A percentile compares a stretch with the other conserved stretches of the same genome.
phyloP scores from a whole-genome alignment of 176 grass and related monocot genomes.

The Zea luxurians region DNA sequence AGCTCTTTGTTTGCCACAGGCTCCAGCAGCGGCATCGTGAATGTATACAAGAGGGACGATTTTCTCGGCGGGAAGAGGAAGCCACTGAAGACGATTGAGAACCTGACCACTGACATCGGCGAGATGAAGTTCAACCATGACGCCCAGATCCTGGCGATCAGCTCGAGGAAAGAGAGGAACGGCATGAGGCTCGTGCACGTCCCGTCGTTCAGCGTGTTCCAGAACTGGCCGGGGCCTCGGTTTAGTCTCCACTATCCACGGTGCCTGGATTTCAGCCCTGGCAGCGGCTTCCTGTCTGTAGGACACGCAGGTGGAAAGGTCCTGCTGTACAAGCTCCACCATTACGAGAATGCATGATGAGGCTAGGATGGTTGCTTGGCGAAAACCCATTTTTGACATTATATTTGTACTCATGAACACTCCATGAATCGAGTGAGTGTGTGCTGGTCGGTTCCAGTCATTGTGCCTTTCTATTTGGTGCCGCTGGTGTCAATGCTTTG shows the following conservation, averaged over 20 bases:
- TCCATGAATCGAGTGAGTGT: no score
- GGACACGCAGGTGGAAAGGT: slow-evolving; percentile 70
- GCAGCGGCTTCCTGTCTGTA: slow-evolving; percentile 68
- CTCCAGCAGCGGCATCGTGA: slow-evolving; percentile 72
- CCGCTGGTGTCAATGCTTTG: no score
- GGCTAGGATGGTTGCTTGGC: neutral
- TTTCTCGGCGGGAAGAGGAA: slow-evolving; percentile 73
- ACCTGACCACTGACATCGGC: slow-evolving; percentile 59
- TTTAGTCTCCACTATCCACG: slow-evolving; percentile 53
- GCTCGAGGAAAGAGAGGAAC: slow-evolving; percentile 64
- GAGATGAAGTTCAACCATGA: slow-evolving; percentile 77
- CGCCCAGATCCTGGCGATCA: slow-evolving; percentile 68
- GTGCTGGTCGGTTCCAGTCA: no score
- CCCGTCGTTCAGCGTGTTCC: slow-evolving; percentile 68
- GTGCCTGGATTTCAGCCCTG: slow-evolving; percentile 79
- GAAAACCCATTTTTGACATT: no score
- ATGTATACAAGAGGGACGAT: slow-evolving; percentile 69
- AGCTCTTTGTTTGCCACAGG: slow-evolving; percentile 63
- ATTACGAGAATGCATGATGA: slow-evolving; percentile 73
- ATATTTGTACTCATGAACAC: no score
- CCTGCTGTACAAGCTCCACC: slow-evolving; percentile 77
- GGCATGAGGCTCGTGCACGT: slow-evolving; percentile 68
- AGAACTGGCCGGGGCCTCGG: slow-evolving; percentile 66
- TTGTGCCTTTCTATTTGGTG: no score
- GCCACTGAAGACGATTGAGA: slow-evolving; percentile 62